Base-by-base conservation (phyloP, 768 basidiomycete genomes). In the Lentinula edodes region DNA sequence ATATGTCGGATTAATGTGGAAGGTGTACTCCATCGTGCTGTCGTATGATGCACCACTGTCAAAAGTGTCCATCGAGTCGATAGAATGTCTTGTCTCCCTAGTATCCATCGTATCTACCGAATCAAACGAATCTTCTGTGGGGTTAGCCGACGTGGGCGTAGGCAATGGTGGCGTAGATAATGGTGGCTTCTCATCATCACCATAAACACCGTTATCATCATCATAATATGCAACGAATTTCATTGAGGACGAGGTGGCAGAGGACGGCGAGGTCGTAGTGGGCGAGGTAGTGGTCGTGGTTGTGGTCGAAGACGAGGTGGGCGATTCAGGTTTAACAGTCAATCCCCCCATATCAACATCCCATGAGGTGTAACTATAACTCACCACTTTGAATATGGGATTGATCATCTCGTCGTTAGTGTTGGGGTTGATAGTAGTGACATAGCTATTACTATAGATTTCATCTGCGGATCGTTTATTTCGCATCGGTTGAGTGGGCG, bases 371-470 rank as follows among this genome's bases (percentile, higher is more conserved):
- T 76, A 74, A 42, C 39, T 28, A 32, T 42, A 59, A 85, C 91
- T 79, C 76, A 93, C 91, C 78, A 93, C 91, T 83, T 90, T 88
- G 80, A 93, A 93, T 71, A 93, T 92, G 34, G 91, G 90, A 72
- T 93, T 91, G 69, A 92, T 90, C 38, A 80, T 34, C 69, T 86
- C 87, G 41, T 89, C 80, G 53, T 23, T 15, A 13, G 34, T 28
- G 28, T 28, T 28, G 28, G 28, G 28, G 3, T 28, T 28, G 28
- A 28, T 28, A 28, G 28, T 28, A 28, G 28, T 28, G 28, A 28
- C 28, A 28, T 28, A 12, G 15, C 13, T 18, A 32, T 32, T 34
- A 34, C 20, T 32, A 13, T 32, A 52, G 20, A 56, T 56, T 32
- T 41, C 45, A 15, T 59, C 58, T 16, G 58, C 45, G 45, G 58